These are phyloP conservation scores for Heliamphora ciliata DNA, from an alignment of 179 eudicot species.

Conservation along the genomic window DNA sequence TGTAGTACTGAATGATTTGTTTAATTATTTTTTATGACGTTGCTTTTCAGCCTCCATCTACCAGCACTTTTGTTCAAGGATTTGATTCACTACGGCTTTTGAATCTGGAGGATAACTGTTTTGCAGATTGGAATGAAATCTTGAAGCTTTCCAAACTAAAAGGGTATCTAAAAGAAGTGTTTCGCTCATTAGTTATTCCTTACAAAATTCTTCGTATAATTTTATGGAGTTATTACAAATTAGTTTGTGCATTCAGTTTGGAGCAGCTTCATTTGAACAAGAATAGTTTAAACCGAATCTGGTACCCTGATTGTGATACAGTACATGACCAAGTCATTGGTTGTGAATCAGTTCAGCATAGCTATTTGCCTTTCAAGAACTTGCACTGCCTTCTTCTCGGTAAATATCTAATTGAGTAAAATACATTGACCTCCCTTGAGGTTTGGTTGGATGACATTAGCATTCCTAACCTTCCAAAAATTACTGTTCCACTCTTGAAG, in stretches of 20 bases:
- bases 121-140: slow-evolving; percentile 80
- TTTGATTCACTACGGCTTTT: slow-evolving; percentile 60
- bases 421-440: too few species aligned
- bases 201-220: not conserved
- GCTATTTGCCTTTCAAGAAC: slow-evolving; percentile 45
- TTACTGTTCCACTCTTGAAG: too few species aligned
- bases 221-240: slow-evolving; percentile 14
- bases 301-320: slow-evolving; percentile 45
- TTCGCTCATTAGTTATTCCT: slow-evolving; percentile 1
- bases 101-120: slow-evolving; percentile 74
- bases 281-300: slow-evolving; percentile 46
- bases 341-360: slow-evolving; percentile 19
- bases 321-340: slow-evolving; percentile 20
- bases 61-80: slow-evolving; percentile 49
- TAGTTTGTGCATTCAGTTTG: slow-evolving; percentile 48
- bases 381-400: slow-evolving; percentile 79
- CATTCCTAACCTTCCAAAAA: too few species aligned
- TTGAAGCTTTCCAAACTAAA: slow-evolving; percentile 59
- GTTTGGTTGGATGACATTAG: too few species aligned
- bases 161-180: slow-evolving; percentile 36
- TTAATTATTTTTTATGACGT: slow-evolving; percentile 5
- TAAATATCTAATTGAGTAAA: slow-evolving; percentile 21
- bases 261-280: slow-evolving; percentile 82
- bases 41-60: slow-evolving; percentile 46
- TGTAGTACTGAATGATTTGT: not conserved